Conservation (phyloP, 495 filamentous ascomycete species). For the Tuber brumale region DNA sequence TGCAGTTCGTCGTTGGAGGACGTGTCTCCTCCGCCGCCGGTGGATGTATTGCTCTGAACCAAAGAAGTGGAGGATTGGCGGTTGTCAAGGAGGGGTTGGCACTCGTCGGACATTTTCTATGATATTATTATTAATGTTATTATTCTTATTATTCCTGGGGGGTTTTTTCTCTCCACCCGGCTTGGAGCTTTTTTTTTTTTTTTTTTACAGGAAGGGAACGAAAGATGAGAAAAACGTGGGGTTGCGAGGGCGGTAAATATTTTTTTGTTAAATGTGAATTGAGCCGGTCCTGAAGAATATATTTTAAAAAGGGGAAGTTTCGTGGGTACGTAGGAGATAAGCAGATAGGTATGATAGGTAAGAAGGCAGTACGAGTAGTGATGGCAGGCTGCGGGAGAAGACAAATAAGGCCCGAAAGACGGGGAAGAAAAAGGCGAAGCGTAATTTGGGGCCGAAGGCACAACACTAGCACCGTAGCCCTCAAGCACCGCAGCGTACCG, state of each 20-base stretch:
- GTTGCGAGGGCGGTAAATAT: not conserved
- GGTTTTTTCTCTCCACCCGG: not conserved
- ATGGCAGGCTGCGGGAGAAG: not conserved
- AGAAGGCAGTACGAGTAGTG: not conserved
- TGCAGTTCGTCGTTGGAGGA: slow-evolving; percentile 32
- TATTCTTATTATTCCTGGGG: slow-evolving; percentile 31
- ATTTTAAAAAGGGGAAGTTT: not conserved
- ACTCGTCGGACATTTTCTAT: slow-evolving; percentile 24
- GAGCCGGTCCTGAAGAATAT: not conserved
- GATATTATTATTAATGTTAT: not conserved
- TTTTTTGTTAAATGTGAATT: not conserved
- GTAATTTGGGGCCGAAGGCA: not conserved
- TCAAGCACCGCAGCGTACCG: not conserved
- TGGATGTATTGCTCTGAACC: slow-evolving; percentile 24
- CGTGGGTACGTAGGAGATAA: not conserved
- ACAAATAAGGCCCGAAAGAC: not conserved
- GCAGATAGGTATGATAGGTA: not conserved
- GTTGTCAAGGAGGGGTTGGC: slow-evolving; percentile 31
- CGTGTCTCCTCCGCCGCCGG: slow-evolving; percentile 28
- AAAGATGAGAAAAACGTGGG: not conserved
- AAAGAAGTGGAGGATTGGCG: slow-evolving; percentile 26
- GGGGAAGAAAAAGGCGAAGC: not conserved
- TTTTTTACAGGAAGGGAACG: not conserved
- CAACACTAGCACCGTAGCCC: not conserved
- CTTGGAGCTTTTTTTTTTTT: not conserved